A percentile compares a stretch with the other conserved stretches of the same genome.
phyloP scores from a whole-genome alignment of 2,329 filamentous ascomycete species.

The Calonectria fujianensis region DNA sequence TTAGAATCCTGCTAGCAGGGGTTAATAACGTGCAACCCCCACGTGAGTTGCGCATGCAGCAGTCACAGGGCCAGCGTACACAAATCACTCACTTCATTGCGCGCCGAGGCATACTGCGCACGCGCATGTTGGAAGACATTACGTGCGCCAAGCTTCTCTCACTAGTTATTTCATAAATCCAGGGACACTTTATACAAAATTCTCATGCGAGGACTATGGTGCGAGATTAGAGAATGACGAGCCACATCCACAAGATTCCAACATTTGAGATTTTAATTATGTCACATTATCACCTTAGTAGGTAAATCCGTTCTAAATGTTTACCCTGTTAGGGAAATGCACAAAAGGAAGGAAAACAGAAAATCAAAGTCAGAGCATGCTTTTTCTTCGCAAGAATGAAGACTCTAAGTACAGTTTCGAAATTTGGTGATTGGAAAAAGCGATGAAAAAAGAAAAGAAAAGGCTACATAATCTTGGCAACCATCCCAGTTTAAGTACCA shows the following conservation, averaged over 20 bases:
- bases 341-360: neutral
- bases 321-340: neutral
- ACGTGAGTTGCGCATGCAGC: neutral
- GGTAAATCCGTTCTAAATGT: too few relatives aligned
- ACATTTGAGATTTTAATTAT: neutral
- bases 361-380: neutral
- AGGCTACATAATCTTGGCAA: neutral
- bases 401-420: neutral
- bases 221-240: neutral
- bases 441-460: neutral
- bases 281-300: neutral
- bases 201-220: neutral
- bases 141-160: neutral
- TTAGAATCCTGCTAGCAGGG: neutral
- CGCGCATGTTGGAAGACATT: neutral
- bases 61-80: neutral
- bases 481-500: neutral
- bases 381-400: neutral
- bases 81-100: neutral
- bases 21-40: neutral
- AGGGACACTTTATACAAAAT: neutral
- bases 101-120: neutral
- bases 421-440: too few relatives aligned
- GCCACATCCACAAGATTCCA: too few relatives aligned
- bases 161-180: neutral